These are phyloP conservation scores for Ceratocystis destructans DNA, from an alignment of 2,329 filamentous ascomycete species.

Conservation along the genomic window DNA sequence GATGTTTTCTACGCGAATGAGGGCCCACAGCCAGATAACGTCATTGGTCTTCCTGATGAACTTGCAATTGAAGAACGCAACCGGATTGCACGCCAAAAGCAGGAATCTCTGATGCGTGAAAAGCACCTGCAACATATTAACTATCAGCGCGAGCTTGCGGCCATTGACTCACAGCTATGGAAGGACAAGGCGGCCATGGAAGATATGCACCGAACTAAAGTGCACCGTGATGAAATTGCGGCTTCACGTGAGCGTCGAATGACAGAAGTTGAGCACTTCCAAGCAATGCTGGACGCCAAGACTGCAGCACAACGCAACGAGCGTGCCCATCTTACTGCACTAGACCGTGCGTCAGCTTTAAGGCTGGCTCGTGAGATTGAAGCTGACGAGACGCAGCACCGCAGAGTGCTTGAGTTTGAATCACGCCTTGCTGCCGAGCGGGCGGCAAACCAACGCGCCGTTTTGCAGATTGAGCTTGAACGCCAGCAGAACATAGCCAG, in stretches of 20 bases:
- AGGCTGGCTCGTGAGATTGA: constrained; percentile 31
- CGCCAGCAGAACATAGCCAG: constrained; percentile 35
- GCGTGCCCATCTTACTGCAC: constrained; percentile 12
- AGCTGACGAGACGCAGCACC: constrained; percentile 32
- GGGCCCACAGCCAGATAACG: constrained; percentile 40
- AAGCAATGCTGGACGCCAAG: constrained; percentile 25
- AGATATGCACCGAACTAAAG: constrained; percentile 35
- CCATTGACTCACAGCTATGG: constrained; percentile 38
- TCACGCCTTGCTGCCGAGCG: constrained; percentile 32
- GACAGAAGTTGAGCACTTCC: constrained; percentile 34
- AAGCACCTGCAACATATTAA: constrained; percentile 37
- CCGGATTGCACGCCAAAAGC: constrained; percentile 34
- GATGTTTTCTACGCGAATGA: constrained; percentile 43
- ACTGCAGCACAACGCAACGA: constrained; percentile 26
- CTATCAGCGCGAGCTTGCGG: constrained; percentile 38
- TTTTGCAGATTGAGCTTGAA: constrained; percentile 37
- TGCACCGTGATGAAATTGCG: constrained; percentile 33
- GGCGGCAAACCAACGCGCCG: constrained; percentile 35
- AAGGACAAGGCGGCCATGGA: constrained; percentile 38
- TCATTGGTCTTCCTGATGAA: constrained; percentile 38
- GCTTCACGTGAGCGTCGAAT: constrained; percentile 33
- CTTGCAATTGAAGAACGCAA: constrained; percentile 37
- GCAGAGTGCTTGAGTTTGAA: constrained; percentile 37
- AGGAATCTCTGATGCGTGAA: constrained; percentile 34
- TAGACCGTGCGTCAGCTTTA: constrained; percentile 21